Percentiles rank a stretch among this genome's conserved stretches.
phyloP scores from a whole-genome alignment of 306 rosid genomes.

The Trifolium dubium region DNA sequence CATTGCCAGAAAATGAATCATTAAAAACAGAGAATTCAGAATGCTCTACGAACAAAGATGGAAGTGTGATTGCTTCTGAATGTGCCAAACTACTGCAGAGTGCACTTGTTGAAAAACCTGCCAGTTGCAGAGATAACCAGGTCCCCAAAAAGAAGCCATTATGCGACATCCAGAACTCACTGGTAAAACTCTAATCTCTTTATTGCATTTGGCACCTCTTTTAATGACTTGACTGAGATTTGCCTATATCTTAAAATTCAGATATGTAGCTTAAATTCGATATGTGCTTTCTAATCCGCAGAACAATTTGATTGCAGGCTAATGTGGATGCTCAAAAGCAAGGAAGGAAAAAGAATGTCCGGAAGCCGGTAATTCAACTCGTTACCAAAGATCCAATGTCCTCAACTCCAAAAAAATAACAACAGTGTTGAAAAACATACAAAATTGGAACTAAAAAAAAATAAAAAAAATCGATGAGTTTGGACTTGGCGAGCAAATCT shows the following conservation, averaged over 20 bases:
- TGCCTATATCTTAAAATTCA: background rate
- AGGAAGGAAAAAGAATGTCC: constrained; percentile 51
- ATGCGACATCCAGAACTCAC: constrained; percentile 73
- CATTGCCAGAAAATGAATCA: constrained; percentile 38
- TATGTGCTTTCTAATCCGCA: constrained; percentile 26
- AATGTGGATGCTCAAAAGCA: constrained; percentile 47
- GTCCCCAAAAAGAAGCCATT: constrained; percentile 67
- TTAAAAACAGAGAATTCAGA: constrained; percentile 47
- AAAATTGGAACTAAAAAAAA: constrained; percentile 30
- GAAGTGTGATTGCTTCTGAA: constrained; percentile 46
- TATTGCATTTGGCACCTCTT: constrained; percentile 29
- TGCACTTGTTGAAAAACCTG: constrained; percentile 63
- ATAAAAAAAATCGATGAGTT: constrained; percentile 23
- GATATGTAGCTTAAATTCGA: background rate
- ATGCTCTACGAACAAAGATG: constrained; percentile 40
- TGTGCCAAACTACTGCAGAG: constrained; percentile 64
- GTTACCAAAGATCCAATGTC: constrained; percentile 52
- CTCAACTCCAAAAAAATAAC: constrained; percentile 46
- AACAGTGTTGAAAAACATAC: constrained; percentile 32
- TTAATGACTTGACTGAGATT: constrained; percentile 8
- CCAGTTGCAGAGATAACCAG: constrained; percentile 44
- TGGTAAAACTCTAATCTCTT: constrained; percentile 50
- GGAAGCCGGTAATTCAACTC: constrained; percentile 55
- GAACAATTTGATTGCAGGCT: constrained; percentile 49
- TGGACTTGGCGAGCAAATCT: constrained; percentile 26